phyloP scores from a whole-genome alignment of 495 filamentous ascomycete genomes.

The Daldinia caldariorum region DNA sequence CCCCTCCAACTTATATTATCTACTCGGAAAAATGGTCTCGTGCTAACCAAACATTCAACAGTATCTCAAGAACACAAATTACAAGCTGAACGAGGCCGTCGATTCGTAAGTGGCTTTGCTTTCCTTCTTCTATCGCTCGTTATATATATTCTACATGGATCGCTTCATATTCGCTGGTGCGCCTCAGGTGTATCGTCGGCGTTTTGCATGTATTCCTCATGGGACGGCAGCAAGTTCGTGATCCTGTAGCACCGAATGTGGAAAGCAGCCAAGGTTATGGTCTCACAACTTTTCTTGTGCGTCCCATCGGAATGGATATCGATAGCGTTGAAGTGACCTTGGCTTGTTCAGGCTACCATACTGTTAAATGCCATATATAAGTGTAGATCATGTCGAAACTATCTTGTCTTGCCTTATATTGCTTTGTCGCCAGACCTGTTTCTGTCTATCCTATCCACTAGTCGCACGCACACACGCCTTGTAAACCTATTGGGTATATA shows the following conservation, averaged over 20 bases:
- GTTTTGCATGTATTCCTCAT: not conserved
- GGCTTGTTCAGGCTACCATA: not conserved
- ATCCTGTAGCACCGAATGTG: not conserved
- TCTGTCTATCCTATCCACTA: not conserved
- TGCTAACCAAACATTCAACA: constrained; percentile 44
- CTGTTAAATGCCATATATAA: not conserved
- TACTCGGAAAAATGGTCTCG: not conserved
- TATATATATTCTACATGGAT: not conserved
- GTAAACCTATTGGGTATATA: not conserved
- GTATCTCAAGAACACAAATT: constrained; percentile 54
- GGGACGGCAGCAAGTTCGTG: not conserved
- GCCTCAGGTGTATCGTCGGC: not conserved
- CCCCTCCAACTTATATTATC: too few species aligned
- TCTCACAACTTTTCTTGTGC: constrained; percentile 5
- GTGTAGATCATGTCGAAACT: constrained; percentile 2
- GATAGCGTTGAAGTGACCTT: not conserved
- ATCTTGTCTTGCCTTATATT: constrained; percentile 5
- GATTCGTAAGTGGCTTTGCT: constrained; percentile 57
- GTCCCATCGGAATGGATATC: not conserved
- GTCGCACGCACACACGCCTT: not conserved
- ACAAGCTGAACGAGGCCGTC: constrained; percentile 61
- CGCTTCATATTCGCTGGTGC: not conserved
- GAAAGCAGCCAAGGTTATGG: not conserved
- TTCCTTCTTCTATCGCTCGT: constrained; percentile 23
- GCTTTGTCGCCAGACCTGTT: not conserved